phyloP scores from a whole-genome alignment of 257 asterid genomes.

The Scutellaria baicalensis region DNA sequence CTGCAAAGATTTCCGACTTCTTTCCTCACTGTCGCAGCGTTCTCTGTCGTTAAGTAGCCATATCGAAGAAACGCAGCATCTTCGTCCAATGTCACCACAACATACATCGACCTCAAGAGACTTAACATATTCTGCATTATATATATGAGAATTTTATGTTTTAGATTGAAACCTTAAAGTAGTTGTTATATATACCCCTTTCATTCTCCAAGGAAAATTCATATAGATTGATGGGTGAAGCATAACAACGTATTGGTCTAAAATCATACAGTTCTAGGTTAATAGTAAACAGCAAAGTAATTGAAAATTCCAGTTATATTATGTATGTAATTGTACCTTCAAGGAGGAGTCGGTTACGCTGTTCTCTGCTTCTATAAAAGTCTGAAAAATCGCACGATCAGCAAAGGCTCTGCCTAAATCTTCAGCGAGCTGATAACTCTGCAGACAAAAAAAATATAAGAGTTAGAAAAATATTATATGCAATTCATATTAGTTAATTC shows the following conservation, averaged over 20 bases:
- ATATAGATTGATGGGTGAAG: background rate
- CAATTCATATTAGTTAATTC: background rate
- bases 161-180: background rate
- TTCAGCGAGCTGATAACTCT: slow-evolving; percentile 94
- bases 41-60: slow-evolving; percentile 53
- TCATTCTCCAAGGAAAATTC: too few species aligned
- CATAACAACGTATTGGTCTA: background rate
- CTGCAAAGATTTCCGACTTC: slow-evolving; percentile 69
- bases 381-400: slow-evolving; percentile 63
- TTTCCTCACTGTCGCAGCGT: slow-evolving; percentile 65
- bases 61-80: slow-evolving; percentile 85
- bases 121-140: slow-evolving; percentile 55
- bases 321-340: slow-evolving; percentile 39
- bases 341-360: slow-evolving; percentile 37
- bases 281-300: background rate
- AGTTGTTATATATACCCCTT: background rate
- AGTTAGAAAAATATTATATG: background rate
- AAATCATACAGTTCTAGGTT: background rate
- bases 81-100: slow-evolving; percentile 63
- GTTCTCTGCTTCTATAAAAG: slow-evolving; percentile 66
- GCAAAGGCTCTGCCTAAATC: slow-evolving; percentile 90
- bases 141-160: background rate
- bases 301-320: background rate
- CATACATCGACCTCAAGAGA: slow-evolving; percentile 69
- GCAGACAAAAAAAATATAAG: slow-evolving; percentile 13